Evolutionary conservation across 2,329 filamentous ascomycete genomes (phyloP), one percentile per base, ranked within the genome.

Genomic region (Pseudocercospora vitis): DNA sequence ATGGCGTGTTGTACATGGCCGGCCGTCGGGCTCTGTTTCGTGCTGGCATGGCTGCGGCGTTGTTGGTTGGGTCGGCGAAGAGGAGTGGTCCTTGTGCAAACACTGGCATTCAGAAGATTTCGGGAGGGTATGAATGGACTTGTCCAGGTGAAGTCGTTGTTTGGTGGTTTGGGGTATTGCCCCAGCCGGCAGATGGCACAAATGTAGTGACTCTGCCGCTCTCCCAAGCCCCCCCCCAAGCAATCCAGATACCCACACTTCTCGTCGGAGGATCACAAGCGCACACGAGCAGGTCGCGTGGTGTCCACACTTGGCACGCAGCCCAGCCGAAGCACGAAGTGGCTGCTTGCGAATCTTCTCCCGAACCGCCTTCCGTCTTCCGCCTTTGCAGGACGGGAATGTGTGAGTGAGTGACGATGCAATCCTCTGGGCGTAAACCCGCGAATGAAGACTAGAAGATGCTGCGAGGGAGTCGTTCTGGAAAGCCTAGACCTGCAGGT

Each of bases 1-100:
- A 58, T 4, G 67, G 67, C 1, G 67, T 70, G 61, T 68, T 68
- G 61, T 68, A 70, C 65, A 70, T 68, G 4, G 65, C 66, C 32
- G 65, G 56, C 35, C 64, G 60, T 35, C 63, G 58, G 33, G 32
- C 44, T 40, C 55, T 57, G 44, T 55, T 52, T 47, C 64, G 54
- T 16, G 61, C 49, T 18, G 64, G 61, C 64, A 66, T 65, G 23
- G 28, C 55, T 51, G 48, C 1, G 47, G 52, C 48, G 6, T 24
- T 26, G 31, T 21, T 18, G 48, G 26, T 35, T 33, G 21, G 24
- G 2, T 21, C 32, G 46, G 39, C 32, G 26, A 48, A 49, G 7
- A 44, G 33, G 26, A 55, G 40, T 9, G 48, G 39, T 18, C 29
- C 46, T 37, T 24, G 46, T 7, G 29, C 29, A 19, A 49, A 40